Evolutionary conservation across 73 alveolate species (phyloP).

Genomic region (Symbiodinium natans): DNA sequence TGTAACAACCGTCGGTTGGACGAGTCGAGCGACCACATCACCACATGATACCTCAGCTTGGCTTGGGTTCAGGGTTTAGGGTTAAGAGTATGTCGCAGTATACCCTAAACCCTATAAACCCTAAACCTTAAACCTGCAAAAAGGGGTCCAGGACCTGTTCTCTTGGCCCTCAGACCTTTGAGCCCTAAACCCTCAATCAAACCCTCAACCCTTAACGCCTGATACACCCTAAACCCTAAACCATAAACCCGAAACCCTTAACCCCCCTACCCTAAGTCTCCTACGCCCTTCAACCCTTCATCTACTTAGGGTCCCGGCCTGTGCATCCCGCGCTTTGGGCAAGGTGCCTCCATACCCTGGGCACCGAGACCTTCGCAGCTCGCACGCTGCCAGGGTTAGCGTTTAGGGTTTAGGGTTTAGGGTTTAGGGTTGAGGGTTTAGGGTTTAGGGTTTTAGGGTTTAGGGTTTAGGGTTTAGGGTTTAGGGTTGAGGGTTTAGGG

Average conservation of each 20-base stretch:
- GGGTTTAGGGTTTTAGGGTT: neutral
- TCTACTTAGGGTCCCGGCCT: conserved; percentile 49
- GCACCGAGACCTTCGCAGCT: conserved; percentile 19
- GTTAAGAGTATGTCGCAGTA: neutral
- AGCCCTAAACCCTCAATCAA: no score
- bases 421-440: neutral
- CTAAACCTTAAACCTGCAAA: no score
- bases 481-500: neutral
- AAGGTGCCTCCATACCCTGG: conserved; percentile 67
- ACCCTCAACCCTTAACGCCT: no score
- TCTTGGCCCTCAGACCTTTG: no score
- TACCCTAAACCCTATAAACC: no score
- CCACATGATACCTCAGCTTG: conserved; percentile 71
- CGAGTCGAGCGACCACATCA: conserved; percentile 93
- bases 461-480: neutral
- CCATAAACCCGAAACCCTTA: no score
- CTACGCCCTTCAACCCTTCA: no score
- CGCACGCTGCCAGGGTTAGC: neutral
- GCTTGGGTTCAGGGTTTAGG: neutral
- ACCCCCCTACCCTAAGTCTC: no score
- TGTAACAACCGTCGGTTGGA: neutral
- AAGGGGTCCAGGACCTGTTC: no score
- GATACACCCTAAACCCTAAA: no score
- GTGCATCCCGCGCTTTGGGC: conserved; percentile 80
- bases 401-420: neutral